Base-by-base conservation (phyloP, 176 grass and related monocot genomes). In the Phoenix roebelenii region DNA sequence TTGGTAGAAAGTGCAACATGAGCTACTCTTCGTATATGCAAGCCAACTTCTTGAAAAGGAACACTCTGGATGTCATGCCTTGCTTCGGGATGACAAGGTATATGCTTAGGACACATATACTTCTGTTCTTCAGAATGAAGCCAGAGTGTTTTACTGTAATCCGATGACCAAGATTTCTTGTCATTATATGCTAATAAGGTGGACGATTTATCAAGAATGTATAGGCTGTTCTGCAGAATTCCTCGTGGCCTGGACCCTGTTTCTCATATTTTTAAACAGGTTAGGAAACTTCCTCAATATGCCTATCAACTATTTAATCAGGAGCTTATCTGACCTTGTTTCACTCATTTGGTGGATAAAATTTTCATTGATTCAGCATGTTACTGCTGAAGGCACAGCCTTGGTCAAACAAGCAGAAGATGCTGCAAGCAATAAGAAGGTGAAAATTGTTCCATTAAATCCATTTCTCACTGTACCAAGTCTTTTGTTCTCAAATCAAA, bases 401-500 rank as follows among this genome's bases (percentile, higher is more conserved):
- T 78, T 98, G 75, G 81, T 98, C 18, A 93, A 98, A 76, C 94
- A 98, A 70, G 88, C 88, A 18, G 94, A 98, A 79, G 94, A 98
- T 77, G 83, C 94, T 76, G 88, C 88, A 63, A 89, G 77, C 66
- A 93, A 81, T 67, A 98, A 89, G 59, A 92, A 89, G 88, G 94
- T 98, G 23, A 35, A 50, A 35, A 65, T 49, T 89, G 12, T 44
- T 44, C 35, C 35, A 35, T 12, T 44, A 44, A 44, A 44, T 44
- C 35, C 35, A 44, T 44, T 44, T 44, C 10, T 44, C 10, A 14
- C 35, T 44, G 35, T 44, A 44, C 10, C 7, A 44, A 44, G 10
- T 44, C 35, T 0, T 12, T 44, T 14, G 7, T 44, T 44, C 35
- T 44, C 35, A 44, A 44, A 44, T 44, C 35, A 30, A 30, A 30